Conservation (phyloP, 495 filamentous ascomycete genomes). For the Pyrenopolyporus hunteri region DNA sequence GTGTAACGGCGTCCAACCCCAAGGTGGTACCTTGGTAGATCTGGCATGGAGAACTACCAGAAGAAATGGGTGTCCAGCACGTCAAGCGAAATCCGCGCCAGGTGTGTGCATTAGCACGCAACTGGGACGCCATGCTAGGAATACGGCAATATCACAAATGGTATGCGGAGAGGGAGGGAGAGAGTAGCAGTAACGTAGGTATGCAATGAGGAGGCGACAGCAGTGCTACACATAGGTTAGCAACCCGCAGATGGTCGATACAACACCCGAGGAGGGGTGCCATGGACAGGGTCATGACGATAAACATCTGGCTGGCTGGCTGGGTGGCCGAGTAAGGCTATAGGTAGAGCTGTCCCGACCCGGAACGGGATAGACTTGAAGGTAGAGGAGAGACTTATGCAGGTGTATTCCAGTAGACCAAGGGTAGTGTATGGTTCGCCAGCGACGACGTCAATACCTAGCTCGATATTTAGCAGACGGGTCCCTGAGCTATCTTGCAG, state of each 20-base stretch:
- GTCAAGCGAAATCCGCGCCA: constrained; percentile 1
- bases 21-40: constrained; percentile 17
- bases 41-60: constrained; percentile 12
- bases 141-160: too few relatives aligned
- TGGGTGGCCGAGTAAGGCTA: constrained; percentile 14
- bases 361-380: constrained; percentile 21
- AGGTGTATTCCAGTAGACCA: constrained; percentile 21
- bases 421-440: constrained; percentile 10
- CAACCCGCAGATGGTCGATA: constrained; percentile 11
- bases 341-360: constrained; percentile 16
- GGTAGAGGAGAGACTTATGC: constrained; percentile 22
- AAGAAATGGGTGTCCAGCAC: not conserved
- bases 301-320: constrained; percentile 28
- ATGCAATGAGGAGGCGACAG: constrained; percentile 11
- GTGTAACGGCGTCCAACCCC: constrained; percentile 27
- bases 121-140: not conserved
- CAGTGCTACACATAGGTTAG: constrained; percentile 17
- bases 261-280: constrained; percentile 31
- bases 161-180: not conserved
- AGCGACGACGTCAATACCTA: constrained; percentile 6
- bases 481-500: constrained; percentile 40
- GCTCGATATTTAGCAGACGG: constrained; percentile 19
- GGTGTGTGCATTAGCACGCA: constrained; percentile 5
- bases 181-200: constrained; percentile 4
- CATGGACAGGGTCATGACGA: constrained; percentile 27